Conservation (phyloP, 108 stramenopile genomes). For the Pelagomonas calceolata region DNA sequence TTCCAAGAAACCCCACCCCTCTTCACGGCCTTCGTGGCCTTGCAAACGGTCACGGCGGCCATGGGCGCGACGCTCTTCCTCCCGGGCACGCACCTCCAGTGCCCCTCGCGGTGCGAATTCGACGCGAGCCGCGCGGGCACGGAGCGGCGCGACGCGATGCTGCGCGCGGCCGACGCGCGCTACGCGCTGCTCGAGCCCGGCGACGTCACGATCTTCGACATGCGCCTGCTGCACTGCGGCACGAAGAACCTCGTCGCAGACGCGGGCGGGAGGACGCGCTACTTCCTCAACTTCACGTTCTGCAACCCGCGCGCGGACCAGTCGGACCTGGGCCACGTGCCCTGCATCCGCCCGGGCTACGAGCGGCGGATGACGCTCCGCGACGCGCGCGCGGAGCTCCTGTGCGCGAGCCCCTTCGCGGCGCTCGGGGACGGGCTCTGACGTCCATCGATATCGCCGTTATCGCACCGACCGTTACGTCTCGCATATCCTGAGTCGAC, state of each 20-base stretch:
- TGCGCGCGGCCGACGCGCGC: too few relatives aligned
- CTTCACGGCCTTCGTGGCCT: conserved; percentile 18
- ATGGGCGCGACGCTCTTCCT: conserved; percentile 21
- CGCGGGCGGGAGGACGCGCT: background rate
- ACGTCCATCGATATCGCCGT: too few relatives aligned
- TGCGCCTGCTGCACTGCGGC: conserved; percentile 19
- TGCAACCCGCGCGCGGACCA: conserved; percentile 7
- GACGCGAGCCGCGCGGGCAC: conserved; percentile 3
- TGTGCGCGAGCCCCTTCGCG: background rate
- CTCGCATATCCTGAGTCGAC: too few relatives aligned
- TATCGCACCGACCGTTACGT: too few relatives aligned
- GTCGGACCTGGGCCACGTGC: conserved; percentile 10
- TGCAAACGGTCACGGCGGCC: conserved; percentile 4
- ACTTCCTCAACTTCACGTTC: conserved; percentile 12
- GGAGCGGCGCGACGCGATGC: background rate
- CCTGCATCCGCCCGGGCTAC: conserved; percentile 19
- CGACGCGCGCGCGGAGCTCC: conserved; percentile 6
- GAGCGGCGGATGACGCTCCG: conserved; percentile 5
- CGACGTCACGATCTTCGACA: conserved; percentile 23
- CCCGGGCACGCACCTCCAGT: conserved; percentile 8
- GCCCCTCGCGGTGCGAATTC: background rate
- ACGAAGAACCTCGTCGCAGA: conserved; percentile 1
- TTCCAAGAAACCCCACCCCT: conserved; percentile 10
- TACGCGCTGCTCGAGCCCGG: conserved; percentile 10
- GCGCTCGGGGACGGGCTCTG: background rate